Conservation (phyloP, 331 rosid species). For the Rosa hybrid region DNA sequence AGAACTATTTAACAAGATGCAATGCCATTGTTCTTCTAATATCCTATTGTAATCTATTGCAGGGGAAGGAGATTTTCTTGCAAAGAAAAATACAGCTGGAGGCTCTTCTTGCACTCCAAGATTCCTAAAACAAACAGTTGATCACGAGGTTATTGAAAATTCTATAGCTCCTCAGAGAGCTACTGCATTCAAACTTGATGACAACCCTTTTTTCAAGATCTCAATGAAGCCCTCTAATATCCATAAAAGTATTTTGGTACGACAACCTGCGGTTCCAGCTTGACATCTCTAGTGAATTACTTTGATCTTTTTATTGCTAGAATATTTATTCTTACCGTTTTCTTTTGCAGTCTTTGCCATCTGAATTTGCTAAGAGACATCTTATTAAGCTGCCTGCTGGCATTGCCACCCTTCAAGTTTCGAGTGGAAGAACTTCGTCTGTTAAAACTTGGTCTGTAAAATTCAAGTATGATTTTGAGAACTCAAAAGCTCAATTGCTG, state of each 20-base stretch:
- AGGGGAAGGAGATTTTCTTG: slow-evolving; percentile 3
- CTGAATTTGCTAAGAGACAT: background rate
- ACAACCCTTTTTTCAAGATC: slow-evolving; percentile 19
- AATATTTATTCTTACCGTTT: background rate
- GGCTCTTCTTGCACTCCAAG: background rate
- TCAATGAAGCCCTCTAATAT: slow-evolving; percentile 13
- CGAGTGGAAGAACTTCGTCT: slow-evolving; percentile 23
- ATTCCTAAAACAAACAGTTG: slow-evolving; percentile 4
- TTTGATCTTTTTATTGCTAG: background rate
- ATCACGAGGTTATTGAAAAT: background rate
- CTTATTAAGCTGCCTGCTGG: background rate
- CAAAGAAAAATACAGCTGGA: background rate
- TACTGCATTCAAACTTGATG: slow-evolving; percentile 4
- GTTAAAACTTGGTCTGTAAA: background rate
- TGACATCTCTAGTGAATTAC: background rate
- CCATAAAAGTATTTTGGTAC: slow-evolving; percentile 15
- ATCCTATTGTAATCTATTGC: background rate
- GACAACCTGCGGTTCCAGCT: background rate
- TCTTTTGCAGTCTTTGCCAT: slow-evolving; percentile 8
- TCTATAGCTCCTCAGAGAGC: slow-evolving; percentile 13
- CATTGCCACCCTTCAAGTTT: background rate
- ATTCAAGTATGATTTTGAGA: background rate
- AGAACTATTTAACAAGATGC: background rate
- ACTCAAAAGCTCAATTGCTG: background rate
- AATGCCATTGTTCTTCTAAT: background rate